Conservation (phyloP, 805 yeast genomes). For the Metschnikowia matae region DNA sequence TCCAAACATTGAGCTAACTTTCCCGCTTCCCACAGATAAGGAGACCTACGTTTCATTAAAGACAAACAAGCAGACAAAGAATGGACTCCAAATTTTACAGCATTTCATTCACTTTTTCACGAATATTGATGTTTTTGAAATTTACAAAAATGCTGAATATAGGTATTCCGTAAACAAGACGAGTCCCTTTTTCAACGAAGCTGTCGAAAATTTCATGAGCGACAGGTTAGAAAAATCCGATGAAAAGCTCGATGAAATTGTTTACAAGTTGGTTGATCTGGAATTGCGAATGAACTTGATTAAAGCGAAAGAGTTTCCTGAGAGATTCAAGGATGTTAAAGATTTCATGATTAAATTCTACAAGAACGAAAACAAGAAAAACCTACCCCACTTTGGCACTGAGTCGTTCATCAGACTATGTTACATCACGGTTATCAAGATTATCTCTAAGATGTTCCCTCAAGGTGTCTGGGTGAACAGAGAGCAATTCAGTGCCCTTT, state of each 20-base stretch:
- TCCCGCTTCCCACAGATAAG: constrained; percentile 38
- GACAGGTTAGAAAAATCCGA: constrained; percentile 30
- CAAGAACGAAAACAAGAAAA: constrained; percentile 31
- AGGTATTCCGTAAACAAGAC: constrained; percentile 32
- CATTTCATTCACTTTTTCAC: constrained; percentile 31
- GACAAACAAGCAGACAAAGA: constrained; percentile 26
- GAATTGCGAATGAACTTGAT: constrained; percentile 38
- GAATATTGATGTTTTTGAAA: constrained; percentile 24
- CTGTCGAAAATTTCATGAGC: constrained; percentile 28
- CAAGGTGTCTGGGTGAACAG: constrained; percentile 38
- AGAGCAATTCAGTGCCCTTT: constrained; percentile 27
- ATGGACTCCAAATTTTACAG: constrained; percentile 24
- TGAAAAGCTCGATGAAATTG: constrained; percentile 32
- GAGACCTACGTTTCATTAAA: constrained; percentile 27
- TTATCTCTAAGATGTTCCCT: constrained; percentile 38
- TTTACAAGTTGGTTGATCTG: constrained; percentile 31
- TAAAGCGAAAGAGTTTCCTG: constrained; percentile 28
- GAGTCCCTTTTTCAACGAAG: constrained; percentile 25
- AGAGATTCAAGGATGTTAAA: constrained; percentile 35
- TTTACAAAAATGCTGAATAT: constrained; percentile 34
- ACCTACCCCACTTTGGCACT: constrained; percentile 32
- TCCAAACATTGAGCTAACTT: constrained; percentile 31
- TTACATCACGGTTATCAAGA: constrained; percentile 34
- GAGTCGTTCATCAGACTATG: constrained; percentile 29
- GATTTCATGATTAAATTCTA: constrained; percentile 36